These are phyloP conservation scores for Ascocoryne sarcoides DNA, from an alignment of 2,329 filamentous ascomycete genomes.

Conservation along the genomic window DNA sequence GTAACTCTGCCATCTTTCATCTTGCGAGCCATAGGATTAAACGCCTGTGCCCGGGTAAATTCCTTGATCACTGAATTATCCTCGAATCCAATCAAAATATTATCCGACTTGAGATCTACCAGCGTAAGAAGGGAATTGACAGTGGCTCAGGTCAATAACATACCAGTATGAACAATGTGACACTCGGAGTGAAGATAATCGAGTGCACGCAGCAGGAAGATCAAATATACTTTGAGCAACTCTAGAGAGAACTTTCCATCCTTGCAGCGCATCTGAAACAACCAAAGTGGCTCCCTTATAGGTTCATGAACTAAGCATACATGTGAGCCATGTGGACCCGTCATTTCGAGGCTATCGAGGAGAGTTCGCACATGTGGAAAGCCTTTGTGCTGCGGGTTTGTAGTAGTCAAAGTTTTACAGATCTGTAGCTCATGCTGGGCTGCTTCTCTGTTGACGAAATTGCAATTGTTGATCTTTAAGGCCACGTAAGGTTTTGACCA, in stretches of 20 bases:
- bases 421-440: constrained; percentile 6
- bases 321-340: constrained; percentile 6
- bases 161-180: constrained; percentile 21
- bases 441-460: constrained; percentile 2
- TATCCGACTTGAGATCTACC: no score
- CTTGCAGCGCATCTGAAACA: constrained; percentile 8
- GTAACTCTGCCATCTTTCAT: constrained; percentile 7
- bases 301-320: constrained; percentile 19
- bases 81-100: constrained; percentile 14
- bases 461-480: constrained; percentile 8
- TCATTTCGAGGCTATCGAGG: not conserved
- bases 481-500: constrained; percentile 6
- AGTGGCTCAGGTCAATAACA: no score
- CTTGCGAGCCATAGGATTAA: constrained; percentile 16
- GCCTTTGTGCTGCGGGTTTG: constrained; percentile 6
- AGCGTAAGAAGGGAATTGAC: no score
- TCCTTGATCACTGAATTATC: constrained; percentile 11
- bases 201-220: constrained; percentile 14
- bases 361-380: constrained; percentile 5
- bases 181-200: constrained; percentile 22
- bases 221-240: constrained; percentile 13
- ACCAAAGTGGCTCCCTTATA: constrained; percentile 11
- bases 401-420: constrained; percentile 1
- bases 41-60: constrained; percentile 9
- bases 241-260: constrained; percentile 9